Evolutionary conservation across 768 basidiomycete genomes (phyloP).

Genomic region (Tulasnella sp.): DNA sequence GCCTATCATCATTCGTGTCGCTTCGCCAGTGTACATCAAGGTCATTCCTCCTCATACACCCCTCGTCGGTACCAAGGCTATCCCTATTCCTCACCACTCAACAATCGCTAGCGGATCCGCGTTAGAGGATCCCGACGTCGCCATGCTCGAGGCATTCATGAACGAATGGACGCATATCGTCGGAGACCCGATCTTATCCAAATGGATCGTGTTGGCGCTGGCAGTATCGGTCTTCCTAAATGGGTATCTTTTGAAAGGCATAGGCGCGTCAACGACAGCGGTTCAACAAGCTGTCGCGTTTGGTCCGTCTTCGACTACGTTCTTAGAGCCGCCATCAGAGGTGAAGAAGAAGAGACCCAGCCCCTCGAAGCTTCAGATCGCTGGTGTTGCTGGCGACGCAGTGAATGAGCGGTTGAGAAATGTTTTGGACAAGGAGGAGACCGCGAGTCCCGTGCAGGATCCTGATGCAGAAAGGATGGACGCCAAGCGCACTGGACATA

Average conservation of each 20-base stretch:
- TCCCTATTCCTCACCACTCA: conserved; percentile 19
- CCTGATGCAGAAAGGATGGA: neutral
- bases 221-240: conserved; percentile 82
- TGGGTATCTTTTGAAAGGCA: conserved; percentile 76
- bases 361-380: neutral
- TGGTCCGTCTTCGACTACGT: neutral
- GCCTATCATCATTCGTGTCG: conserved; percentile 45
- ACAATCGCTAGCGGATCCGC: neutral
- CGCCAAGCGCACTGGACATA: too few relatives aligned
- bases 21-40: conserved; percentile 47
- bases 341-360: neutral
- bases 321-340: neutral
- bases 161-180: conserved; percentile 81
- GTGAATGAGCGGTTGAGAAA: neutral
- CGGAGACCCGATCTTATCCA: conserved; percentile 85
- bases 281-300: conserved; percentile 11
- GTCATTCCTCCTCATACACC: conserved; percentile 29
- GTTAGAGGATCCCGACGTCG: neutral
- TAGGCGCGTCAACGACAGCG: conserved; percentile 26
- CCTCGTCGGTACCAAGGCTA: neutral
- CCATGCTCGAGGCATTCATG: conserved; percentile 73
- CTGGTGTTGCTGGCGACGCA: neutral
- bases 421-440: too few relatives aligned
- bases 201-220: conserved; percentile 87
- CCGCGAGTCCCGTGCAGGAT: too few relatives aligned